Base-by-base conservation (phyloP, 1,284 basidiomycete species). In the Pulveroboletus sp. region DNA sequence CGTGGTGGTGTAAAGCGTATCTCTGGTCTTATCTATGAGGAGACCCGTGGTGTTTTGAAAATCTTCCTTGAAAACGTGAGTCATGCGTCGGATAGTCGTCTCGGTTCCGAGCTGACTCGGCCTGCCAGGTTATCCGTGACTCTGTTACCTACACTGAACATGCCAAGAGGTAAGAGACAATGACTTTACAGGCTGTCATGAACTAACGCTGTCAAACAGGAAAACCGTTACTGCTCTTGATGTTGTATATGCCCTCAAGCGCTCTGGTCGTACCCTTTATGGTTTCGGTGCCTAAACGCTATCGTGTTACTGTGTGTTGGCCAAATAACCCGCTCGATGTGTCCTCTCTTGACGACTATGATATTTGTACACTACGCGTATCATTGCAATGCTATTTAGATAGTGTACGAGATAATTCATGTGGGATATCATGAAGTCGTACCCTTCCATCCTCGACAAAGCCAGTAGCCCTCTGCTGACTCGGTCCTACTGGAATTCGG, bases 71-170 rank as follows among this genome's bases (percentile, higher is more conserved):
- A 86, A 78, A 83, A 81, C 67, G 65, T 66, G 50, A 57, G 65
- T 68, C 58, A 56, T 8, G 21, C 43, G 37, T 35, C 7, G 36
- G 17, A 13, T 15, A 3, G 9, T 17, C 19, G n/a, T 35, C 12
- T 21, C 50, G 50, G 49, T 52, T 36, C 33, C 29, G 43, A 32
- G 24, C 50, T 61, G 53, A 64, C 44, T 92, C 77, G 87, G 87
- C 43, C 88, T 92, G 88, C 86, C 62, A 85, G 82, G 76, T 79
- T 48, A 91, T 93, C 65, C 84, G 87, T 72, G 91, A 94, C 78
- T 92, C 91, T 53, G 91, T 93, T 71, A 93, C 91, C 53, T 93
- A 93, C 80, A 91, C 89, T 56, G 91, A 93, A 74, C 91, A 93
- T 75, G 89, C 91, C 66, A 94, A 93, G 82, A 83, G 82, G 79